phyloP scores from a whole-genome alignment of 371 early-diverging fungal species.

The Mortierella sp. region DNA sequence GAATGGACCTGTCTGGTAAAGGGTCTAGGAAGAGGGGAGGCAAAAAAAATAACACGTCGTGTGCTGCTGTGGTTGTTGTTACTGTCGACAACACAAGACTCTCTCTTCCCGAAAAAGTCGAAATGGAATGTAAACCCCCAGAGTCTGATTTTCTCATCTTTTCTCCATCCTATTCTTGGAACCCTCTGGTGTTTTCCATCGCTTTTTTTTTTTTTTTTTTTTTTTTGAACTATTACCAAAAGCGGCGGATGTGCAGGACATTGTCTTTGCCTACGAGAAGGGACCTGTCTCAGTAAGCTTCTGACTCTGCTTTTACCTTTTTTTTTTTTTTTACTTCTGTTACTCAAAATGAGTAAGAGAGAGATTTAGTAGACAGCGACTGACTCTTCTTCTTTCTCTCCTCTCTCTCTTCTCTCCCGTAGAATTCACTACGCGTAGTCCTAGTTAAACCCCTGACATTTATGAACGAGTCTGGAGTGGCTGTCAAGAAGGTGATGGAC shows the following conservation, averaged over 20 bases:
- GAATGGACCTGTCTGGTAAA: constrained; percentile 54
- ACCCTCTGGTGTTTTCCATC: not conserved
- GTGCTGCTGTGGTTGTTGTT: too few relatives aligned
- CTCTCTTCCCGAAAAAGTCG: too few relatives aligned
- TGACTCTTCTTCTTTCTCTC: not conserved
- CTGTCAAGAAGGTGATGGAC: constrained; percentile 57
- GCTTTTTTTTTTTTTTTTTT: not conserved
- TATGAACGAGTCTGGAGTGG: constrained; percentile 61
- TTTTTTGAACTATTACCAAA: too few relatives aligned
- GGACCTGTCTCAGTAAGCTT: constrained; percentile 37
- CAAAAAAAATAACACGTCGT: too few relatives aligned
- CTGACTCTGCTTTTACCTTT: not conserved
- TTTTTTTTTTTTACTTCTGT: not conserved
- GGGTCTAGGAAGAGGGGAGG: too few relatives aligned
- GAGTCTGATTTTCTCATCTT: too few relatives aligned
- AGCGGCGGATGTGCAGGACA: constrained; percentile 63
- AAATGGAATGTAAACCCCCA: too few relatives aligned
- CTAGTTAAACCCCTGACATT: constrained; percentile 62
- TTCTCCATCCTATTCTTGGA: not conserved
- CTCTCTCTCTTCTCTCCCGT: not conserved
- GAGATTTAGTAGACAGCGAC: too few relatives aligned
- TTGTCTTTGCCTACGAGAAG: constrained; percentile 52
- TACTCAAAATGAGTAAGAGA: constrained; percentile 2
- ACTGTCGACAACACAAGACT: too few relatives aligned
- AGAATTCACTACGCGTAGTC: constrained; percentile 60